Evolutionary conservation across 352 stramenopile species (phyloP).

Genomic region (Sclerospora graminicola): DNA sequence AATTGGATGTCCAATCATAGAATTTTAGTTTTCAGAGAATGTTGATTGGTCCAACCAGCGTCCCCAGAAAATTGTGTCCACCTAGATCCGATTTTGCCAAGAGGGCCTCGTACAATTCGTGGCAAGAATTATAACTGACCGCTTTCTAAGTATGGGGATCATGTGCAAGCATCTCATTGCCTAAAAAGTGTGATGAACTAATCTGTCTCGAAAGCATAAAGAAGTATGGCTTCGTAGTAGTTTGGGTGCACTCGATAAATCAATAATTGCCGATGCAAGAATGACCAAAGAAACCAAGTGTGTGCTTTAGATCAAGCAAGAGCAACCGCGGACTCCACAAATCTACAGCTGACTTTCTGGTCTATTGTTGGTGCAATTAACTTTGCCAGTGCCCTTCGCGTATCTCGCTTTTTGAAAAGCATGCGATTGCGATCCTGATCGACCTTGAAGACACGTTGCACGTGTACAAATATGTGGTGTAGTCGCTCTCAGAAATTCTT

Average conservation of each 20-base stretch:
- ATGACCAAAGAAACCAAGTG: slow-evolving; percentile 9
- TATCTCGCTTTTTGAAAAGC: slow-evolving; percentile 31
- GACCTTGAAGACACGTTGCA: slow-evolving; percentile 53
- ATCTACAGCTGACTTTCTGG: slow-evolving; percentile 50
- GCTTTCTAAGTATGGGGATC: neutral
- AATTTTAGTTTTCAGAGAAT: no score
- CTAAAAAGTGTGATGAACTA: slow-evolving; percentile 50
- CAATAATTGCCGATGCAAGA: slow-evolving; percentile 3
- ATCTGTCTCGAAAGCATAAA: slow-evolving; percentile 55
- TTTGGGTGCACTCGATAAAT: slow-evolving; percentile 2
- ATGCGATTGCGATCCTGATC: slow-evolving; percentile 47
- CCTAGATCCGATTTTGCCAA: no score
- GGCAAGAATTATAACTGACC: no score
- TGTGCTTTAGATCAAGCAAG: slow-evolving; percentile 27
- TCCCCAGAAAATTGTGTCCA: no score
- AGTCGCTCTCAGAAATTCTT: no score
- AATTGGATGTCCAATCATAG: no score
- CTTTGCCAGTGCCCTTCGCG: slow-evolving; percentile 51
- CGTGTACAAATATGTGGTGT: no score
- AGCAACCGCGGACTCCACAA: slow-evolving; percentile 8
- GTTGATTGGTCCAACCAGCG: no score
- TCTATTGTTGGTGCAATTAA: slow-evolving; percentile 36
- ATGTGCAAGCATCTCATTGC: slow-evolving; percentile 3
- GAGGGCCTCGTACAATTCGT: no score
- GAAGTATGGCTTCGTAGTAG: slow-evolving; percentile 29